Base-by-base conservation (phyloP, 495 filamentous ascomycete species). In the Baudoinia panamericana region DNA sequence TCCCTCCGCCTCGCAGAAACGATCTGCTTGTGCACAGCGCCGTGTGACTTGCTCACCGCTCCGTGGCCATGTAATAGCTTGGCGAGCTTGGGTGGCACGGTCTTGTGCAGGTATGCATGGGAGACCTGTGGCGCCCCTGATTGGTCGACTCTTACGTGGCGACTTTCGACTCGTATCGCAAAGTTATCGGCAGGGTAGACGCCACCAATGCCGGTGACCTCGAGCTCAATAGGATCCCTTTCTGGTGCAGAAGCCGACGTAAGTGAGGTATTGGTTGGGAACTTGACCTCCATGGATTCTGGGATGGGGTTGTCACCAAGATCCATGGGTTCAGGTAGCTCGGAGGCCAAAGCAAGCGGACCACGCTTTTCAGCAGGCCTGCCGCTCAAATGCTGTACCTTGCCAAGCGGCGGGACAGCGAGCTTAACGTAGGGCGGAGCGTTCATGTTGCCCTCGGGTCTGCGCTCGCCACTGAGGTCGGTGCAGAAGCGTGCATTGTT, bases 401-500 rank as follows among this genome's bases (percentile, higher is more conserved):
- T 18, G 4, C 48, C 43, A 15, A 47, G 4, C 15, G 43, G 48
- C 5, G 17, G 6, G 19, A 25, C 17, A 17, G 19, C 38, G 13
- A 28, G 17, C 10, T 21, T 36, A 7, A 10, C 26, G 33, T 50
- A 43, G 11, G 41, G 18, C 10, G 50, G 45, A 12, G 46, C 26
- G 23, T 45, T 43, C 7, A 20, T 22, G 30, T 40, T 45, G 15
- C 28, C 18, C 8, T 29, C 29, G 13, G 19, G 41, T 55, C 63
- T 38, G 53, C 56, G 30, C 62, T 82, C 75, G n/a, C 75, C 70
- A 32, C 73, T 80, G 4, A 86, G 66, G 61, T 88, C 82, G 10
- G 76, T 84, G 57, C 73, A 85, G 55, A 87, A 88, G 1, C 65
- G 68, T 5, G 76, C 75, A 18, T 73, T 71, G 39, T 76, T 80